Percentiles rank a stretch among this genome's conserved stretches.
Evolutionary conservation across 164 flowering plant genomes (phyloP).

Genomic region (Malania oleifera): DNA sequence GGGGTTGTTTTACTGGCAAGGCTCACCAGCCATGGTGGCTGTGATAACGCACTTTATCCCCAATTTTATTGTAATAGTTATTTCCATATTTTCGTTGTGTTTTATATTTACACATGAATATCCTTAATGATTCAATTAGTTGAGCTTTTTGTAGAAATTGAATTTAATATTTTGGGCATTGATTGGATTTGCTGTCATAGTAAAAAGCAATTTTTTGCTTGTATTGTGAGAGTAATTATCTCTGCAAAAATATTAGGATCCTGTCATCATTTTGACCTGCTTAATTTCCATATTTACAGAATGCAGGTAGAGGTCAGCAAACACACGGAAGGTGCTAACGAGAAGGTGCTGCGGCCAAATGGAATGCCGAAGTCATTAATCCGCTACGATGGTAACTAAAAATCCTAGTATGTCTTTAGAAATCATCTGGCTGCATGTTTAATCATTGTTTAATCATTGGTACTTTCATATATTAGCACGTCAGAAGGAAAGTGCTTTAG

Average conservation of each 20-base stretch:
- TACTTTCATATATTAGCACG: constrained; percentile 52
- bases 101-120: too few species aligned
- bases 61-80: too few species aligned
- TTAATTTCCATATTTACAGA: constrained; percentile 32
- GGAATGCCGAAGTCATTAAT: constrained; percentile 87
- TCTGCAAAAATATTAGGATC: neutral
- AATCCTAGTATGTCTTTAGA: neutral
- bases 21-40: too few species aligned
- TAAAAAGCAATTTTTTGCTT: too few species aligned
- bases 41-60: too few species aligned
- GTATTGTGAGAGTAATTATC: too few species aligned
- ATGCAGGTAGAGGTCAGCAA: constrained; percentile 99
- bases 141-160: too few species aligned
- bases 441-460: neutral
- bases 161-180: too few species aligned
- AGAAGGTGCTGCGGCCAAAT: constrained; percentile 80
- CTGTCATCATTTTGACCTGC: neutral
- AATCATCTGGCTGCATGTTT: neutral
- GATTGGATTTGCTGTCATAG: too few species aligned
- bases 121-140: too few species aligned
- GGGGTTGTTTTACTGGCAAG: too few species aligned
- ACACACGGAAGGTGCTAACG: constrained; percentile 81
- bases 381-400: constrained; percentile 77
- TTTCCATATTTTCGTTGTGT: too few species aligned
- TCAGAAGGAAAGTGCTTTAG: constrained; percentile 80